A percentile compares a stretch with the other conserved stretches of the same genome.
Evolutionary conservation across 331 rosid species (phyloP).

Genomic region (Dryas integrifolia): DNA sequence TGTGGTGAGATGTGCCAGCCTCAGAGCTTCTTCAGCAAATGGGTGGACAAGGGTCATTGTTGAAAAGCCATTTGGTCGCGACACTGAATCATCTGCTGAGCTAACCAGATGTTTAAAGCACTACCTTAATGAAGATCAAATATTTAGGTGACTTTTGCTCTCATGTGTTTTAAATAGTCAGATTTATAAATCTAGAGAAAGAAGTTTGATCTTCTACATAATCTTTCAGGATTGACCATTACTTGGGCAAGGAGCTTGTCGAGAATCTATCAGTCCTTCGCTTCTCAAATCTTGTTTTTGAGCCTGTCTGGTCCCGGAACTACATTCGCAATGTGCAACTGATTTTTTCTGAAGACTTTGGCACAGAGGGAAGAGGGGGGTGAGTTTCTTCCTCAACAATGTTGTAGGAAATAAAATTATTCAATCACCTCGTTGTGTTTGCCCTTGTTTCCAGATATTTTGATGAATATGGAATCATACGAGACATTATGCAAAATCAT

Average conservation of each 20-base stretch:
- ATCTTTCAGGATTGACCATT: conserved; percentile 84
- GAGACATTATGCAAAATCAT: conserved; percentile 97
- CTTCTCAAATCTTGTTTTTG: conserved; percentile 91
- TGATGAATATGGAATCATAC: conserved; percentile 83
- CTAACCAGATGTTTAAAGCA: conserved; percentile 73
- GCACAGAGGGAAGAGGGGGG: conserved; percentile 98
- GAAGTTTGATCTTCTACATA: conserved; percentile 25
- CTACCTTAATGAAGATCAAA: conserved; percentile 85
- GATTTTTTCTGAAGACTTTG: conserved; percentile 96
- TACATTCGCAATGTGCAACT: conserved; percentile 91
- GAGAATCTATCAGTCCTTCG: conserved; percentile 98
- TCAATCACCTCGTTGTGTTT: conserved; percentile 19
- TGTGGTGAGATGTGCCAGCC: conserved; percentile 80
- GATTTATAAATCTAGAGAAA: conserved; percentile 15
- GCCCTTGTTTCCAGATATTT: conserved; percentile 55
- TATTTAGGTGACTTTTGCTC: conserved; percentile 61
- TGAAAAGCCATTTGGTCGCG: conserved; percentile 97
- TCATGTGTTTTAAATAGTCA: neutral
- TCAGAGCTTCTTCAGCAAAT: conserved; percentile 68
- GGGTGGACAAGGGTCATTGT: conserved; percentile 99
- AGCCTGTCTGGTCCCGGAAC: conserved; percentile 91
- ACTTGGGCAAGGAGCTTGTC: conserved; percentile 98
- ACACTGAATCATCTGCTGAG: conserved; percentile 76
- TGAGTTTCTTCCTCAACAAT: conserved; percentile 41
- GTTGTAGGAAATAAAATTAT: conserved; percentile 13